phyloP scores from a whole-genome alignment of 2,329 filamentous ascomycete genomes.

The Geosmithia flava region DNA sequence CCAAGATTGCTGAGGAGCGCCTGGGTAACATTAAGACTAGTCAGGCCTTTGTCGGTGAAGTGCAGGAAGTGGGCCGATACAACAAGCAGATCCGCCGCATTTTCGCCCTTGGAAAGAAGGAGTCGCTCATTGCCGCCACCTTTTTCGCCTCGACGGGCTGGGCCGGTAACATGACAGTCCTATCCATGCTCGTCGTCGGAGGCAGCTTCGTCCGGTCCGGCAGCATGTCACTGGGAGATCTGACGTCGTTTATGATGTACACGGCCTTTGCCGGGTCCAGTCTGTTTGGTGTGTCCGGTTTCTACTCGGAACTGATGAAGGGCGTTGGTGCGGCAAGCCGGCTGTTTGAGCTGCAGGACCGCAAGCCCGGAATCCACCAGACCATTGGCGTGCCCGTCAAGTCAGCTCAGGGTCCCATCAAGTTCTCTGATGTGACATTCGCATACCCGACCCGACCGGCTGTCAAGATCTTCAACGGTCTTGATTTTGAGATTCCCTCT shows the following conservation, averaged over 20 bases:
- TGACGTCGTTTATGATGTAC: slow-evolving; percentile 98
- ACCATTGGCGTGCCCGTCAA: slow-evolving; percentile 69
- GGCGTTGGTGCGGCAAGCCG: slow-evolving; percentile 94
- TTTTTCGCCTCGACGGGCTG: slow-evolving; percentile 85
- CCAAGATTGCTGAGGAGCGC: slow-evolving; percentile 97
- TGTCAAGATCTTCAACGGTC: slow-evolving; percentile 77
- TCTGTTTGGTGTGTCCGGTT: slow-evolving; percentile 86
- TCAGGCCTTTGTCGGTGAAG: slow-evolving; percentile 89
- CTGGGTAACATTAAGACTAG: slow-evolving; percentile 93
- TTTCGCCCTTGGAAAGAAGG: slow-evolving; percentile 74
- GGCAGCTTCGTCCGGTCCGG: slow-evolving; percentile 82
- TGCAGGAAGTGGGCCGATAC: slow-evolving; percentile 81
- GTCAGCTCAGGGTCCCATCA: slow-evolving; percentile 80
- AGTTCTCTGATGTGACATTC: slow-evolving; percentile 76
- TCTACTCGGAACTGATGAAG: slow-evolving; percentile 99
- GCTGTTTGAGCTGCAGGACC: slow-evolving; percentile 90
- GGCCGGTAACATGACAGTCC: slow-evolving; percentile 91
- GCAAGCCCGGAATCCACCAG: slow-evolving; percentile 72
- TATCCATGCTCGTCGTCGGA: slow-evolving; percentile 81
- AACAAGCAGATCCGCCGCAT: slow-evolving; percentile 87
- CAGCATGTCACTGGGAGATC: slow-evolving; percentile 76
- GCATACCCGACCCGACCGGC: slow-evolving; percentile 89
- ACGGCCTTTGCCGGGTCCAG: slow-evolving; percentile 77
- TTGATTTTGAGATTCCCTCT: slow-evolving; percentile 84
- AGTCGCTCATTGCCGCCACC: slow-evolving; percentile 78